A percentile compares a stretch with the other conserved stretches of the same genome.
Evolutionary conservation across 176 grass and related monocot genomes (phyloP).

Genomic region (Chloris gayana): DNA sequence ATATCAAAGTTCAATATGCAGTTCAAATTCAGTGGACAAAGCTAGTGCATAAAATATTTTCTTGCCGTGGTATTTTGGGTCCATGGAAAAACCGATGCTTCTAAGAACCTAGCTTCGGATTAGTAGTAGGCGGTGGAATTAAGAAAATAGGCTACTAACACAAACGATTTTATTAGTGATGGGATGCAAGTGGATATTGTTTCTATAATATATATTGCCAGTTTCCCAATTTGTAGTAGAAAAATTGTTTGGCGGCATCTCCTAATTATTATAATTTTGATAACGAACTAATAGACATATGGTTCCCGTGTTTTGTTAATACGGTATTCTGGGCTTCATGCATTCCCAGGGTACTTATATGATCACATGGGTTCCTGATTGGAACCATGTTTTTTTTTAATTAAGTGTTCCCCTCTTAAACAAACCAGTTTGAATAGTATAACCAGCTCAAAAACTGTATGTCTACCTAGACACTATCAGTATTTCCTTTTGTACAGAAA

Average conservation of each 20-base stretch:
- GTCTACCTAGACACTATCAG: neutral
- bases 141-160: neutral
- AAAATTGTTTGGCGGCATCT: neutral
- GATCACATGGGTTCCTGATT: neutral
- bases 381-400: neutral
- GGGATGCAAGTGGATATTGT: neutral
- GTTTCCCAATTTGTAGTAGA: neutral
- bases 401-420: neutral
- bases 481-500: slow-evolving; percentile 7
- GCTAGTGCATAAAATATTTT: neutral
- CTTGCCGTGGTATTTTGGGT: neutral
- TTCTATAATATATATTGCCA: neutral
- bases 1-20: neutral
- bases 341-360: too few relatives aligned
- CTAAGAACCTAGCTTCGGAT: neutral
- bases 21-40: neutral
- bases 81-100: neutral
- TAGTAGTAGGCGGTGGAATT: neutral
- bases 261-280: neutral
- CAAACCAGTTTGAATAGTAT: neutral
- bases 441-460: neutral
- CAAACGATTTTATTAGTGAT: neutral
- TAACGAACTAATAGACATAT: neutral
- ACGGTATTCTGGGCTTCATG: neutral
- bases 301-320: neutral